Percentiles rank a stretch among this genome's conserved stretches.
Evolutionary conservation across 2,329 filamentous ascomycete genomes (phyloP).

Genomic region (Bipolaris bicolor): DNA sequence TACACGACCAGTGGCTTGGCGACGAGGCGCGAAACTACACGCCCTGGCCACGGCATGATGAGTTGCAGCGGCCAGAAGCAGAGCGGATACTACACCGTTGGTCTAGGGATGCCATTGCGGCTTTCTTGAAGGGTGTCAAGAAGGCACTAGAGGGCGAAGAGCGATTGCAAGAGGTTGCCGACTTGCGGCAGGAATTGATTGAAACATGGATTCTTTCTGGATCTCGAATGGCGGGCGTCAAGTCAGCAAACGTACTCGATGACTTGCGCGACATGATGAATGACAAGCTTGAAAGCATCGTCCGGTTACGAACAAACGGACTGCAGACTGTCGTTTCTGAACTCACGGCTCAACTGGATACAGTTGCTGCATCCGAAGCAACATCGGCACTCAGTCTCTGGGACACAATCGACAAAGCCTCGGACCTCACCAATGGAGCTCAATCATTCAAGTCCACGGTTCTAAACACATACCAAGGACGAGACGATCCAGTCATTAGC

Average conservation of each 20-base stretch:
- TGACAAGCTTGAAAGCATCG: slow-evolving; percentile 66
- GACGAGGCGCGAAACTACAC: slow-evolving; percentile 85
- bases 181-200: slow-evolving; percentile 72
- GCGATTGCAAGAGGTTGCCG: slow-evolving; percentile 72
- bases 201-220: slow-evolving; percentile 77
- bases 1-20: slow-evolving; percentile 79
- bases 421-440: slow-evolving; percentile 70
- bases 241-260: slow-evolving; percentile 71
- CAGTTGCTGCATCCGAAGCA: slow-evolving; percentile 57
- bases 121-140: slow-evolving; percentile 64
- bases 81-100: slow-evolving; percentile 50
- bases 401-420: slow-evolving; percentile 67
- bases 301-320: slow-evolving; percentile 68
- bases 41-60: slow-evolving; percentile 84
- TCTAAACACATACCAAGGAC: slow-evolving; percentile 72
- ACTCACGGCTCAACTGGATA: slow-evolving; percentile 65
- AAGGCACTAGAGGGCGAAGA: slow-evolving; percentile 64
- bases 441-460: slow-evolving; percentile 72
- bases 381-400: slow-evolving; percentile 66
- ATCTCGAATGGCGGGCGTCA: slow-evolving; percentile 67
- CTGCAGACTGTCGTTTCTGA: slow-evolving; percentile 70
- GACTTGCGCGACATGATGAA: slow-evolving; percentile 73
- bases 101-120: slow-evolving; percentile 48
- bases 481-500: slow-evolving; percentile 68
- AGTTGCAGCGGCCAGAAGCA: slow-evolving; percentile 55